Evolutionary conservation across 352 stramenopile species (phyloP).

Genomic region (Phytophthora crassamura): DNA sequence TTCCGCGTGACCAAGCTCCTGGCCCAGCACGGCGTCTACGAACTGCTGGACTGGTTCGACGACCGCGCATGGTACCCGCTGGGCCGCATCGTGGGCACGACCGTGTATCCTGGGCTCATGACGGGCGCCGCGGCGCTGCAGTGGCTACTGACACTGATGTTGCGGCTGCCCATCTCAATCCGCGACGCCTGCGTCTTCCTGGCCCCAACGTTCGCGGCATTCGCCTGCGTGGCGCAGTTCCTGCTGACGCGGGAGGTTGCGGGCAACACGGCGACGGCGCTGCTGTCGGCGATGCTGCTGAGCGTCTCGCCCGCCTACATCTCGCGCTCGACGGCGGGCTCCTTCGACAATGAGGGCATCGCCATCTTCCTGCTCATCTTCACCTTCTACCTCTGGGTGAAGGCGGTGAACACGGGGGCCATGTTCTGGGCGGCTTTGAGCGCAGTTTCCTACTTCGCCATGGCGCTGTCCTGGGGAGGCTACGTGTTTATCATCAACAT

Average conservation of each 20-base stretch:
- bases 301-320: slow-evolving; percentile 97
- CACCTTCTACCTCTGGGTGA: slow-evolving; percentile 98
- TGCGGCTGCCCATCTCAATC: slow-evolving; percentile 54
- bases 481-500: slow-evolving; percentile 99
- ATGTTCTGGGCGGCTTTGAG: slow-evolving; percentile 71
- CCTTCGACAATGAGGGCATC: slow-evolving; percentile 99
- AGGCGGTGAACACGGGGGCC: slow-evolving; percentile 73
- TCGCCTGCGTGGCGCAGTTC: slow-evolving; percentile 88
- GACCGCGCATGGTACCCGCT: slow-evolving; percentile 95
- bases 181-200: slow-evolving; percentile 93
- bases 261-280: slow-evolving; percentile 59
- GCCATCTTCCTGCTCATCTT: slow-evolving; percentile 98
- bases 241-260: slow-evolving; percentile 89
- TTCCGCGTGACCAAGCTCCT: slow-evolving; percentile 98
- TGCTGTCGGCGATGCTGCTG: slow-evolving; percentile 94
- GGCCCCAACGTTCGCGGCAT: slow-evolving; percentile 87
- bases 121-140: slow-evolving; percentile 81
- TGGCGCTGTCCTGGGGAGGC: slow-evolving; percentile 97
- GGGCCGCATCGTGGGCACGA: slow-evolving; percentile 91
- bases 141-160: slow-evolving; percentile 42
- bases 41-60: slow-evolving; percentile 99
- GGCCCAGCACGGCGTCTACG: slow-evolving; percentile 87
- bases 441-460: slow-evolving; percentile 96
- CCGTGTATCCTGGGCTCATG: slow-evolving; percentile 95
- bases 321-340: slow-evolving; percentile 96